These are phyloP conservation scores for Cryphonectria japonica DNA, from an alignment of 2,329 filamentous ascomycete species.

Conservation along the genomic window DNA sequence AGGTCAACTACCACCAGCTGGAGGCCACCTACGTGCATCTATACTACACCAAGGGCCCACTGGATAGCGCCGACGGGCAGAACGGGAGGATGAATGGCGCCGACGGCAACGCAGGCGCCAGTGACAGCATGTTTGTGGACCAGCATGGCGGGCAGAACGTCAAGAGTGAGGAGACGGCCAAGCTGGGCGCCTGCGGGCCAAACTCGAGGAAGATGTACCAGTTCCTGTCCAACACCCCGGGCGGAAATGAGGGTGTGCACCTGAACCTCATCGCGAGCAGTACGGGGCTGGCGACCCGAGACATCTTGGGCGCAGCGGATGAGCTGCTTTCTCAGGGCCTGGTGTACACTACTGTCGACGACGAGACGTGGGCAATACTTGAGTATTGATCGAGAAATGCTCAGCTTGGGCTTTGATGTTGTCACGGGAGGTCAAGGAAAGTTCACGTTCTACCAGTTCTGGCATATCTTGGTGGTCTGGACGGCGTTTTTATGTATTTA, in stretches of 20 bases:
- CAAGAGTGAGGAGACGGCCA: slow-evolving; percentile 44
- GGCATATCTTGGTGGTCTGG: slow-evolving; percentile 22
- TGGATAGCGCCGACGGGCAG: slow-evolving; percentile 39
- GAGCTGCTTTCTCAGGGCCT: slow-evolving; percentile 75
- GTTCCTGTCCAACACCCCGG: slow-evolving; percentile 66
- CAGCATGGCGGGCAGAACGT: slow-evolving; percentile 48
- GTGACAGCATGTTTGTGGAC: slow-evolving; percentile 61
- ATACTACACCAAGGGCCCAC: slow-evolving; percentile 74
- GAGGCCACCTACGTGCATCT: slow-evolving; percentile 90
- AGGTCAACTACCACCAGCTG: slow-evolving; percentile 89
- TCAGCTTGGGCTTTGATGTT: slow-evolving; percentile 11
- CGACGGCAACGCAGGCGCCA: slow-evolving; percentile 42
- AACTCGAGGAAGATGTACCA: slow-evolving; percentile 72
- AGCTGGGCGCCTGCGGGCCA: slow-evolving; percentile 54
- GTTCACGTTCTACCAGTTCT: slow-evolving; percentile 19
- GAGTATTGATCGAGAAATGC: slow-evolving; percentile 54
- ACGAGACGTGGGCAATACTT: slow-evolving; percentile 87
- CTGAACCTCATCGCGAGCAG: slow-evolving; percentile 73
- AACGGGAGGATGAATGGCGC: slow-evolving; percentile 39
- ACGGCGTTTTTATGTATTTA: slow-evolving; percentile 19
- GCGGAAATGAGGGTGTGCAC: slow-evolving; percentile 83
- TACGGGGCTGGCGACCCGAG: slow-evolving; percentile 66
- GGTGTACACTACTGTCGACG: slow-evolving; percentile 91
- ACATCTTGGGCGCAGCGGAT: slow-evolving; percentile 78
- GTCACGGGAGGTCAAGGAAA: slow-evolving; percentile 3